A percentile compares a stretch with the other conserved stretches of the same genome.
These are phyloP conservation scores for Penicillium samsonianum DNA, from an alignment of 495 filamentous ascomycete genomes.

Conservation along the genomic window DNA sequence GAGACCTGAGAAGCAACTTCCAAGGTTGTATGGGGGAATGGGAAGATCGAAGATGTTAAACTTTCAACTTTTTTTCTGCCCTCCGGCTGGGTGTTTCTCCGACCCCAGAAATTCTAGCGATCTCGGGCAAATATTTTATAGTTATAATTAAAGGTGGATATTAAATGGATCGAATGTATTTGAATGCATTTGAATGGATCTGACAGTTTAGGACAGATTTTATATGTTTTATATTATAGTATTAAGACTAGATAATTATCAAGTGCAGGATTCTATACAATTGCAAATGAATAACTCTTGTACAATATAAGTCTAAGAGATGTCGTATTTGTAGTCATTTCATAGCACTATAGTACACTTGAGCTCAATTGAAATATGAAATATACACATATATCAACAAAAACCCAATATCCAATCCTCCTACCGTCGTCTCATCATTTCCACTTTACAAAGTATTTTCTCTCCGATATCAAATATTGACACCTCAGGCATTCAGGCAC, in stretches of 20 bases:
- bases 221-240: too few relatives aligned
- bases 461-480: too few relatives aligned
- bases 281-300: not conserved
- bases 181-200: too few relatives aligned
- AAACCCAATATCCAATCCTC: not conserved
- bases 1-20: slow-evolving; percentile 34
- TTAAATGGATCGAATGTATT: too few relatives aligned
- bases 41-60: slow-evolving; percentile 16
- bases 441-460: too few relatives aligned
- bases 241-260: too few relatives aligned
- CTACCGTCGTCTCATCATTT: too few relatives aligned
- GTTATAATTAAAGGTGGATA: too few relatives aligned
- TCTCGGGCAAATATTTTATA: not conserved
- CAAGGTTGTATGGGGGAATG: slow-evolving; percentile 13
- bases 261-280: not conserved
- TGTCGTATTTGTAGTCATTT: not conserved
- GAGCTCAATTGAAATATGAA: not conserved
- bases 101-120: slow-evolving; percentile 17
- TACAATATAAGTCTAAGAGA: not conserved
- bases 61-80: slow-evolving; percentile 30
- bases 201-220: too few relatives aligned
- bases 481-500: not conserved
- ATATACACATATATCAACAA: not conserved
- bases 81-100: slow-evolving; percentile 32
- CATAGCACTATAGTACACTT: not conserved